Evolutionary conservation across 1,284 basidiomycete genomes (phyloP), one percentile per base, ranked within the genome.

Genomic region (Prillingera fragicola): DNA sequence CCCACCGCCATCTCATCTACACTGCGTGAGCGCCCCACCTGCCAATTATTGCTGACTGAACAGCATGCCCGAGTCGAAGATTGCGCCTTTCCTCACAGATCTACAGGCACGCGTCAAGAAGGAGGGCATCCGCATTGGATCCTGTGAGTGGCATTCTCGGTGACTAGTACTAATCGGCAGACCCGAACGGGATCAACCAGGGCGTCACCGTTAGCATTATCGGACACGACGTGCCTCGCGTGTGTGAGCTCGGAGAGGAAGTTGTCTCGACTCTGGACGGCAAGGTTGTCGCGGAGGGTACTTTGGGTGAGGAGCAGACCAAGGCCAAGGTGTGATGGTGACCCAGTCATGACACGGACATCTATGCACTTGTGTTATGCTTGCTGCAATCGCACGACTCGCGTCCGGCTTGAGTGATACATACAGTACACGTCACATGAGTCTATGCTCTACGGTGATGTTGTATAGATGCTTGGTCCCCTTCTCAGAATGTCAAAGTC

Each of bases 51-150:
- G 5, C 18, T 24, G 10, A 38, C 43, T 41, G 29, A 51, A 3
- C 50, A 88, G 87, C 23, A 75, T 82, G 31, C 82, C 87, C 0
- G 92, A 96, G 73, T 88, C 85, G 3, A 80, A 80, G 47, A 95
- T 96, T 45, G 86, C 88, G 3, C 90, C 92, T 0, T 94, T 84
- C 71, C 77, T 96, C 24, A 84, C 85, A 1, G 72, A 78, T 13
- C 76, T 97, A 0, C 85, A 89, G 59, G 76, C 78, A 17, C 80
- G 85, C 34, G 79, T 89, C 14, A 82, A 80, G 62, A 72, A 77
- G 3, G 83, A 86, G 47, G 82, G 81, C 12, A 82, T 97, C 46
- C 83, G 85, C 60, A 79, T 94, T 23, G 87, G 89, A 4, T 87
- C 83, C 14, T 92, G 66, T 70, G 40, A 59, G 69, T 55, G 28